These are phyloP conservation scores for Collybiopsis confluens DNA, from an alignment of 768 basidiomycete species.

Conservation along the genomic window DNA sequence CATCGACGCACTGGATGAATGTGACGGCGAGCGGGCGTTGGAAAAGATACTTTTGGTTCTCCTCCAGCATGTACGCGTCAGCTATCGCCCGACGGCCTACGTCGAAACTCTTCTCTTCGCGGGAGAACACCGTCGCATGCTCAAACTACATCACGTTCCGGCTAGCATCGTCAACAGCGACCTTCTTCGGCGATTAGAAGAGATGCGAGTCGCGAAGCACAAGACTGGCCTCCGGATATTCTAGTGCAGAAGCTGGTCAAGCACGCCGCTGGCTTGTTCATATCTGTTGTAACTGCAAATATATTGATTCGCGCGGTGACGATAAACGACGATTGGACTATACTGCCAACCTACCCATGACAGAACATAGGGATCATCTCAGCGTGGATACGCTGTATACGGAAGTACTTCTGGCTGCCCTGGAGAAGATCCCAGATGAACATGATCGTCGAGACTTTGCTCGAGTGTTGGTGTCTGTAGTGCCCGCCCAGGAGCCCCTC, in stretches of 20 bases:
- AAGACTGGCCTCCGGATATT: background rate
- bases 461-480: background rate
- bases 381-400: constrained; percentile 4
- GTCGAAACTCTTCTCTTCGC: background rate
- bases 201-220: background rate
- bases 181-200: background rate
- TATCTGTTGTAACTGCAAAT: constrained; percentile 4
- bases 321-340: background rate
- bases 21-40: background rate
- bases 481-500: background rate
- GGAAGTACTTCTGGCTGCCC: background rate
- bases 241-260: background rate
- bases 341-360: background rate
- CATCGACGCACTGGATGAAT: constrained; percentile 3
- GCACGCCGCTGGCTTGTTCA: background rate
- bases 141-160: background rate
- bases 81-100: constrained; percentile 2
- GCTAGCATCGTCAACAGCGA: background rate
- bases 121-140: constrained; percentile 1
- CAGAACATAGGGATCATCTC: background rate
- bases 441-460: constrained; percentile 1
- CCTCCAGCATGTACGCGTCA: constrained; percentile 1
- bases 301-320: background rate
- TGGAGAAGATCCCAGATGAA: background rate
- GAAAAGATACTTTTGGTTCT: constrained; percentile 1